A percentile compares a stretch with the other conserved stretches of the same genome.
These are phyloP conservation scores for Entelexis sorbosivorans DNA, from an alignment of 1,139 yeast genomes.

Conservation along the genomic window DNA sequence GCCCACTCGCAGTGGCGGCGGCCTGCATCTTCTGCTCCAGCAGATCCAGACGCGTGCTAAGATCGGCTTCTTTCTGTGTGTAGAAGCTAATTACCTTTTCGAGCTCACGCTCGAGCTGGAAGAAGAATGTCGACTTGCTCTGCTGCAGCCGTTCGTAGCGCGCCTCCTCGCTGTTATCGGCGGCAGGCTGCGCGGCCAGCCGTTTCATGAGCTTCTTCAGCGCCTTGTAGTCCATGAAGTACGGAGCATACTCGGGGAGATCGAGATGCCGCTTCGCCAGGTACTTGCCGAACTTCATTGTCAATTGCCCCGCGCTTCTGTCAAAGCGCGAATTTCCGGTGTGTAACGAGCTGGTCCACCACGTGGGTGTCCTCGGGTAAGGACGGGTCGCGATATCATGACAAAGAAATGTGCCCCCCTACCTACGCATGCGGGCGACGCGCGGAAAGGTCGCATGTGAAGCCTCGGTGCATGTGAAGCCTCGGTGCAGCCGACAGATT, in stretches of 20 bases:
- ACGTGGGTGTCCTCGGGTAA: neutral
- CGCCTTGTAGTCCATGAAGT: conserved; percentile 89
- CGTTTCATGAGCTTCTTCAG: conserved; percentile 53
- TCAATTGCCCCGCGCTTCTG: neutral
- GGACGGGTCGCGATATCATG: neutral
- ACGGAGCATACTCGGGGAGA: conserved; percentile 86
- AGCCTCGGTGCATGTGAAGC: too few species aligned
- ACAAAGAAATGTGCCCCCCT: neutral
- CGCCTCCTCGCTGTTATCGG: conserved; percentile 21
- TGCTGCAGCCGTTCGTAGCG: conserved; percentile 57
- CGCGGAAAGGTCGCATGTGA: too few species aligned
- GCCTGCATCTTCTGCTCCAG: conserved; percentile 61
- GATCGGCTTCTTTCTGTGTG: conserved; percentile 78
- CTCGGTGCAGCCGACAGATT: too few species aligned
- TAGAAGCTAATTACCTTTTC: conserved; percentile 89
- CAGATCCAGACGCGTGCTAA: conserved; percentile 63
- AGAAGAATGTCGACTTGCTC: conserved; percentile 87
- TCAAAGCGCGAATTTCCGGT: neutral
- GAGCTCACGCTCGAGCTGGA: conserved; percentile 81
- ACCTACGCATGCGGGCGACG: too few species aligned
- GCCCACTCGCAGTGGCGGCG: conserved; percentile 36
- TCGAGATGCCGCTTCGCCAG: conserved; percentile 89
- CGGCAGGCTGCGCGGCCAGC: conserved; percentile 28
- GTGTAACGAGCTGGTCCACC: neutral
- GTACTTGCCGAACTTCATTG: conserved; percentile 84